Evolutionary conservation across 345 rosid species (phyloP).

Genomic region (Bruguiera gymnorhiza): DNA sequence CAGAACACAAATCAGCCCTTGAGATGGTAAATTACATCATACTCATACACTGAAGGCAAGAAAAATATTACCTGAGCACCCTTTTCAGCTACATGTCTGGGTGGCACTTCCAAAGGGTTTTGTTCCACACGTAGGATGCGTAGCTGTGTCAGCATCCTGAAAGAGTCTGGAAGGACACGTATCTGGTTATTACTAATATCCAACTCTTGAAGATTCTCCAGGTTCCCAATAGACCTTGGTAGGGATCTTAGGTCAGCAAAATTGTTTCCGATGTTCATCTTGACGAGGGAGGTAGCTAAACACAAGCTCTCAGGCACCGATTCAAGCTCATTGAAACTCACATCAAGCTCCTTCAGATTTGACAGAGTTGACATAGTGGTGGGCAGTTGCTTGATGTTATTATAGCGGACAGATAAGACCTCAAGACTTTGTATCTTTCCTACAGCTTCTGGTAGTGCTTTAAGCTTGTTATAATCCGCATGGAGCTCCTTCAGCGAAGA

Average conservation of each 20-base stretch:
- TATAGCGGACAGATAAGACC: conserved; percentile 78
- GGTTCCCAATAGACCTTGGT: conserved; percentile 92
- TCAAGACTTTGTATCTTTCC: conserved; percentile 78
- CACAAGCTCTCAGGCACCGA: conserved; percentile 92
- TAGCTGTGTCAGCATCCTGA: conserved; percentile 64
- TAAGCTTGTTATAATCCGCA: conserved; percentile 87
- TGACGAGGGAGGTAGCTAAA: conserved; percentile 75
- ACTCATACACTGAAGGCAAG: background rate
- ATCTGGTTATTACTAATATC: conserved; percentile 98
- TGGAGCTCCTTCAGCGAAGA: conserved; percentile 64
- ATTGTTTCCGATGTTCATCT: conserved; percentile 88
- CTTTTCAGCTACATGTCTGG: conserved; percentile 60
- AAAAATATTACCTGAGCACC: conserved; percentile 79
- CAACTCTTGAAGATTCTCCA: conserved; percentile 84
- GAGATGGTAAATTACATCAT: background rate
- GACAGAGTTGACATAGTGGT: conserved; percentile 83
- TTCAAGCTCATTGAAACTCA: conserved; percentile 97
- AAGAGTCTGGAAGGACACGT: conserved; percentile 78
- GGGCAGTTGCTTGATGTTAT: conserved; percentile 80
- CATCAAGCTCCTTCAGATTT: conserved; percentile 79
- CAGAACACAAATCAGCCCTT: background rate
- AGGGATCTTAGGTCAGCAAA: conserved; percentile 78
- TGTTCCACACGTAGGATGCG: conserved; percentile 62
- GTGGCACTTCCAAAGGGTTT: conserved; percentile 91
- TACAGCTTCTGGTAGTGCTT: conserved; percentile 96